Evolutionary conservation across 345 rosid genomes (phyloP).

Genomic region (Mercurialis annua): DNA sequence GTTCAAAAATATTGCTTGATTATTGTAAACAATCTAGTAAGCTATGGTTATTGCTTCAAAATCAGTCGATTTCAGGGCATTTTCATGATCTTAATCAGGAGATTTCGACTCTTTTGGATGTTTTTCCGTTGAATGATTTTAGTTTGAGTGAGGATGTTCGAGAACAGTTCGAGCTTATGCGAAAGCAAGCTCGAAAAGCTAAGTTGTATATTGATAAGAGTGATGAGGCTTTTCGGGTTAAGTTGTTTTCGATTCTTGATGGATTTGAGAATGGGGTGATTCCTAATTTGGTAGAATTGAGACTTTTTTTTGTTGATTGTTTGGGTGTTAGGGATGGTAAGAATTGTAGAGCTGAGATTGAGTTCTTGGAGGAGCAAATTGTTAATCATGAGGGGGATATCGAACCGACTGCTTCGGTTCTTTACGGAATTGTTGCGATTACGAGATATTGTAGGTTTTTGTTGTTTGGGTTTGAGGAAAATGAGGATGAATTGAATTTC

Average conservation of each 20-base stretch:
- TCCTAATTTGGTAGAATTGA: conserved; percentile 38
- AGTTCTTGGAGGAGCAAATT: conserved; percentile 92
- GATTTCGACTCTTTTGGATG: conserved; percentile 82
- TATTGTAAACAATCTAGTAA: conserved; percentile 77
- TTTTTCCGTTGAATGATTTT: conserved; percentile 58
- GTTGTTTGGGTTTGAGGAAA: conserved; percentile 69
- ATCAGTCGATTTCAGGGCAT: conserved; percentile 76
- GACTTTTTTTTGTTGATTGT: conserved; percentile 55
- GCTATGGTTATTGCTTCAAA: conserved; percentile 88
- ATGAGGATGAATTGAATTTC: conserved; percentile 40
- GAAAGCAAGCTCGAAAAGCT: conserved; percentile 52
- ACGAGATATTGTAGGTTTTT: conserved; percentile 73
- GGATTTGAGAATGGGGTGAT: conserved; percentile 61
- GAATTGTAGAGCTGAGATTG: conserved; percentile 65
- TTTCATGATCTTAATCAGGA: conserved; percentile 94
- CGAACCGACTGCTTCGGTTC: conserved; percentile 76
- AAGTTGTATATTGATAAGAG: conserved; percentile 54
- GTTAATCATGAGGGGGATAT: conserved; percentile 76
- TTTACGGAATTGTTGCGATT: conserved; percentile 79
- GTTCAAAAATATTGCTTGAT: conserved; percentile 80
- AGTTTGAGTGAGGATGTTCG: conserved; percentile 62
- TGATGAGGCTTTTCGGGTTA: conserved; percentile 61
- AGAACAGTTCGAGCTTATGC: conserved; percentile 77
- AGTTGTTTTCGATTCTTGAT: conserved; percentile 55
- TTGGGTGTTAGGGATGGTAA: conserved; percentile 58